Evolutionary conservation across 192 early-diverging fungal genomes (phyloP).

Genomic region (Endogone sp.): DNA sequence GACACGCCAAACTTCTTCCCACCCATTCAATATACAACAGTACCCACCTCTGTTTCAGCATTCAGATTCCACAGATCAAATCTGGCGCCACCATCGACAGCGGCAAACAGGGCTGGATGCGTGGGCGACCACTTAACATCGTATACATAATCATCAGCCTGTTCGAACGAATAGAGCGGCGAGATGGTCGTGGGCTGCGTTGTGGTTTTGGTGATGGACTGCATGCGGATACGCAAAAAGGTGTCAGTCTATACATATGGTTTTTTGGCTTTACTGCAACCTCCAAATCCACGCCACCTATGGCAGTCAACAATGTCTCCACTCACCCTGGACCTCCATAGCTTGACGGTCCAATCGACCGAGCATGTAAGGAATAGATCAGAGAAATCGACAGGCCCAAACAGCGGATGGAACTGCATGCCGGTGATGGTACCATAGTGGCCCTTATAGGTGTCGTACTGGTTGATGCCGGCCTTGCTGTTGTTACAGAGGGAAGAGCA

Average conservation of each 20-base stretch:
- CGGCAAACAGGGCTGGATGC: conserved; percentile 93
- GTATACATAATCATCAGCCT: conserved; percentile 94
- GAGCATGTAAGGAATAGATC: conserved; percentile 91
- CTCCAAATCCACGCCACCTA: too few species aligned
- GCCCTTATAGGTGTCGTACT: conserved; percentile 77
- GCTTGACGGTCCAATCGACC: conserved; percentile 96
- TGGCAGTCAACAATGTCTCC: too few species aligned
- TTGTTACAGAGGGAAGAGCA: conserved; percentile 3
- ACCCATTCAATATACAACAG: neutral
- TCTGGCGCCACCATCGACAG: conserved; percentile 85
- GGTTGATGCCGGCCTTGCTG: conserved; percentile 94
- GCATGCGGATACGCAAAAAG: conserved; percentile 3
- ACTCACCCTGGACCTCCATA: conserved; percentile 79
- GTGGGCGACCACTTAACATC: conserved; percentile 97
- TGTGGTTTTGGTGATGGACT: conserved; percentile 46
- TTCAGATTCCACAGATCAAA: conserved; percentile 96
- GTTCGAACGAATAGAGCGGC: conserved; percentile 84
- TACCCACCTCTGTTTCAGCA: conserved; percentile 71
- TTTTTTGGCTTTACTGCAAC: too few species aligned
- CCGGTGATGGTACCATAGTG: conserved; percentile 88
- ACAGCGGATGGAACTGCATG: conserved; percentile 85
- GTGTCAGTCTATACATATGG: too few species aligned
- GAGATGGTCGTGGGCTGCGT: conserved; percentile 48
- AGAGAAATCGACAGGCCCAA: conserved; percentile 78
- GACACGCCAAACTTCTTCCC: neutral